These are phyloP conservation scores for Clarireedia hainanense DNA, from an alignment of 2,329 filamentous ascomycete genomes.

Conservation along the genomic window DNA sequence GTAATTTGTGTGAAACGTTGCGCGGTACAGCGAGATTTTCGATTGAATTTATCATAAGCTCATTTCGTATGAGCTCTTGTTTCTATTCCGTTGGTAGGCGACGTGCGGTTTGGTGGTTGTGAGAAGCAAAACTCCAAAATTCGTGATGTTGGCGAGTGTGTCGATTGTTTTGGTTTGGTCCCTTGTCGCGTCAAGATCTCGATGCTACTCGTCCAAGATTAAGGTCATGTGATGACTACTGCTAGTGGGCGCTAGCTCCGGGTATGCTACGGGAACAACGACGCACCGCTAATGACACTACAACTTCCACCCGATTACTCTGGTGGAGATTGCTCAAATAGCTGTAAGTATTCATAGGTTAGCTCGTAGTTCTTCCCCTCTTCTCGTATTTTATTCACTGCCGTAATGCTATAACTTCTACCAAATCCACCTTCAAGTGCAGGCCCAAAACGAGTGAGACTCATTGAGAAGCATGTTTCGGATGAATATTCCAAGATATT, in stretches of 20 bases:
- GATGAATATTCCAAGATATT: neutral
- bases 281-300: too few species aligned
- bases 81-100: neutral
- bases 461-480: neutral
- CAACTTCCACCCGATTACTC: too few species aligned
- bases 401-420: too few species aligned
- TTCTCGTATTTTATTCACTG: too few species aligned
- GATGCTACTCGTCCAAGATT: neutral
- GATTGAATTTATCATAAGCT: constrained; percentile 15
- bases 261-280: too few species aligned
- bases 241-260: neutral
- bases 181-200: constrained; percentile 2
- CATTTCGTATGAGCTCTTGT: constrained; percentile 17
- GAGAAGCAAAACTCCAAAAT: constrained; percentile 2
- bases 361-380: too few species aligned
- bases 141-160: constrained; percentile 14
- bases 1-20: constrained; percentile 2
- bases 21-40: constrained; percentile 3
- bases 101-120: constrained; percentile 13
- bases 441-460: neutral
- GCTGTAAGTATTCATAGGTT: too few species aligned
- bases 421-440: neutral
- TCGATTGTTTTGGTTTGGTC: constrained; percentile 11
- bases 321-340: too few species aligned
- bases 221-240: neutral